phyloP scores from a whole-genome alignment of 2,329 filamentous ascomycete species.

The Hypocrella siamensis region DNA sequence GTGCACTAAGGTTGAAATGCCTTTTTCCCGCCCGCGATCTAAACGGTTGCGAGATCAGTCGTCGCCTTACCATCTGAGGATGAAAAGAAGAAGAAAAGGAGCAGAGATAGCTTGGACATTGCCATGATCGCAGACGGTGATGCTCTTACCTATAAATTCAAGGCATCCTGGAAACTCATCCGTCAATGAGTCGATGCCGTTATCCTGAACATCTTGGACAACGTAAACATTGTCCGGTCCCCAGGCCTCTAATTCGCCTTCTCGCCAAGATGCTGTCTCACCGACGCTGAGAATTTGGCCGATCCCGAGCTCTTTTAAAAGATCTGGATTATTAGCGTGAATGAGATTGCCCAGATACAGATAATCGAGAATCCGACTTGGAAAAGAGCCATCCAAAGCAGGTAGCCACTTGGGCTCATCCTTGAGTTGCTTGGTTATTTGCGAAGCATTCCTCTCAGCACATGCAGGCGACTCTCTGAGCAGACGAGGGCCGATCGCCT shows the following conservation, averaged over 20 bases:
- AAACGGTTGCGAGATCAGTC: background rate
- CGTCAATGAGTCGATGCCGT: conserved; percentile 84
- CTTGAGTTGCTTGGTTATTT: conserved; percentile 35
- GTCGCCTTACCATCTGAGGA: background rate
- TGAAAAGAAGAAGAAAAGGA: too few relatives aligned
- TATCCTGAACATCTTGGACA: conserved; percentile 83
- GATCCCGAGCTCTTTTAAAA: conserved; percentile 69
- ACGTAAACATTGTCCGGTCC: conserved; percentile 63
- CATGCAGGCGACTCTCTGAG: conserved; percentile 51
- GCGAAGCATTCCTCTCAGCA: conserved; percentile 30
- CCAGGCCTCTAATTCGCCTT: conserved; percentile 56
- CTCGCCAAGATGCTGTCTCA: conserved; percentile 69
- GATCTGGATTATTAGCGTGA: conserved; percentile 84
- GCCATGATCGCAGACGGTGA: too few relatives aligned
- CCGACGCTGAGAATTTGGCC: conserved; percentile 81
- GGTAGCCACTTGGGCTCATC: conserved; percentile 66
- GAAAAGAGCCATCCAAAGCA: conserved; percentile 76
- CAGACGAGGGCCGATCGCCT: conserved; percentile 58
- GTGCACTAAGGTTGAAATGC: conserved; percentile 81
- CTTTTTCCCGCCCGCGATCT: conserved; percentile 66
- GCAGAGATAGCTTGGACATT: too few relatives aligned
- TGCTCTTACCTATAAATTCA: conserved; percentile 70
- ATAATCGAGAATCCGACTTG: conserved; percentile 77
- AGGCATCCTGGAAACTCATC: conserved; percentile 75
- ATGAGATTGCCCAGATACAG: conserved; percentile 91